Evolutionary conservation across 78 protist species (phyloP), one percentile per base, ranked within the genome.

Genomic region (Dictyostelium brefeldianum): DNA sequence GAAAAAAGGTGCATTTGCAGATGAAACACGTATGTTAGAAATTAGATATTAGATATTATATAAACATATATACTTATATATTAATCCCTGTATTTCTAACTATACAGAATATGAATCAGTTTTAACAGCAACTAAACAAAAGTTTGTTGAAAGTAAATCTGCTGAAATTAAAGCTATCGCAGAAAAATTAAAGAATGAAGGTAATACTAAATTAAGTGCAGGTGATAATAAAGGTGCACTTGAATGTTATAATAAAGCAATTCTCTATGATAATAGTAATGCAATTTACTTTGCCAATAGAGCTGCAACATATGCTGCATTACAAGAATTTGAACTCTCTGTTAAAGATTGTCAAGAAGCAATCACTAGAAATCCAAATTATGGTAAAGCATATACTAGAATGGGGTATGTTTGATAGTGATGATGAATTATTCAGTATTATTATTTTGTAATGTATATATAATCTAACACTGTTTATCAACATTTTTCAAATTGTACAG

Each of bases 271-370:
- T 43, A 27, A 36, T 3, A 84, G 46, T 56, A 84, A 84, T 62
- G 92, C 92, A 4, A 75, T 84, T 81, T 84, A 84, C 50, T 84
- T 56, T 84, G 92, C 92, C 74, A 84, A 84, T 10, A 78, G 92
- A 73, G 41, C 92, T 14, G 57, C 92, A 12, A 54, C 80, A 3
- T 75, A 57, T 27, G 29, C 69, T 2, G 50, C 57, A 27, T 70
- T 84, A 29, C 48, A 74, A 27, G 25, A 74, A 22, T 84, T 48
- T 84, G 92, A 84, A 53, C 59, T 74, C 4, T 57, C 92, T 8
- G 74, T 84, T 59, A 53, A 84, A 74, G 92, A 84, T 74, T 48
- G 75, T 51, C 25, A 74, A 53, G 64, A 31, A 67, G 81, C 92
- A 11, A 84, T 84, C 74, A 53, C 54, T 12, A 84, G 57, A 47